These are phyloP conservation scores for Yamadazyma conglobata DNA, from an alignment of 1,139 yeast genomes.

Conservation along the genomic window DNA sequence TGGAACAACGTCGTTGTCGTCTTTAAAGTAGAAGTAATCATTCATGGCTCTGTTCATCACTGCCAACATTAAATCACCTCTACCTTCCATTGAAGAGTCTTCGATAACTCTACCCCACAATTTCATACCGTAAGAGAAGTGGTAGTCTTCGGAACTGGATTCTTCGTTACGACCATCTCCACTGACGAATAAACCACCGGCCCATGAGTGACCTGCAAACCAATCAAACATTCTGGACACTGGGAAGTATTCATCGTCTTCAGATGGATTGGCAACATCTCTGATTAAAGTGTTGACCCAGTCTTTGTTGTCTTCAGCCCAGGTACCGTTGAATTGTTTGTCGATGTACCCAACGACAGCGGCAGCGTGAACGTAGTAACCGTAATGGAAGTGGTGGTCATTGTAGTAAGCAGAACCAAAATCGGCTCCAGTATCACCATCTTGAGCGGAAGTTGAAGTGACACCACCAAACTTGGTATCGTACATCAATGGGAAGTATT, in stretches of 20 bases:
- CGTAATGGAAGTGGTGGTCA: constrained; percentile 82
- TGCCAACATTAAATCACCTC: constrained; percentile 74
- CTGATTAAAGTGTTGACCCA: constrained; percentile 49
- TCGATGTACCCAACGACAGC: constrained; percentile 72
- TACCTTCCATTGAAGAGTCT: constrained; percentile 70
- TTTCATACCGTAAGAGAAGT: constrained; percentile 78
- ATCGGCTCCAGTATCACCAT: constrained; percentile 39
- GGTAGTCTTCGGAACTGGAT: constrained; percentile 77
- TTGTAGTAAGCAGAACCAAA: constrained; percentile 70
- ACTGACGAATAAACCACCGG: constrained; percentile 64
- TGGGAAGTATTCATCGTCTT: constrained; percentile 63
- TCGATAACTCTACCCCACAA: constrained; percentile 74
- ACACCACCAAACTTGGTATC: constrained; percentile 68
- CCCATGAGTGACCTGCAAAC: constrained; percentile 86
- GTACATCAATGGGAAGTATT: constrained; percentile 59
- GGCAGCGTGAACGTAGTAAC: constrained; percentile 74
- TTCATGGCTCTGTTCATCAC: constrained; percentile 61
- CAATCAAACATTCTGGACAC: constrained; percentile 76
- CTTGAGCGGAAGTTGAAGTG: constrained; percentile 57
- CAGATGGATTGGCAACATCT: constrained; percentile 75
- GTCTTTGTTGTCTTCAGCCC: constrained; percentile 58
- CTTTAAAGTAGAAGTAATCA: constrained; percentile 54
- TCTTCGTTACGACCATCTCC: constrained; percentile 82
- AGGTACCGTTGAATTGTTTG: constrained; percentile 53
- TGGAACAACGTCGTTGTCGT: constrained; percentile 62